Conservation (phyloP, 106 monocot genomes). For the Dioscorea alata region DNA sequence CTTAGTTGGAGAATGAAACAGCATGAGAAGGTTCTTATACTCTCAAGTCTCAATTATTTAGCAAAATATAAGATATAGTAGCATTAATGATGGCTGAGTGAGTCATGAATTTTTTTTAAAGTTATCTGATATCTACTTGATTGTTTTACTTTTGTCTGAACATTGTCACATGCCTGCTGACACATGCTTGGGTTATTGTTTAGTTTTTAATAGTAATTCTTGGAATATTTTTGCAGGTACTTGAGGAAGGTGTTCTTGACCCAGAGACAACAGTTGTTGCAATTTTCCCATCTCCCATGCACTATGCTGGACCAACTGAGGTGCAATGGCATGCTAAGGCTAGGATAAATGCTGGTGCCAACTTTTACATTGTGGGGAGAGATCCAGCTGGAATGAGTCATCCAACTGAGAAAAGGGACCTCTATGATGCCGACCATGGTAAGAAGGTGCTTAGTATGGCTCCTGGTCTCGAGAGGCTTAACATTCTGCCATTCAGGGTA, state of each 20-base stretch:
- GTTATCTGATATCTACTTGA: too few relatives aligned
- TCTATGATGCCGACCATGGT: constrained; percentile 95
- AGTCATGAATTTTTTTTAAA: too few relatives aligned
- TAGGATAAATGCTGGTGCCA: constrained; percentile 89
- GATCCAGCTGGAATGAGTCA: constrained; percentile 96
- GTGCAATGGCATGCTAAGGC: constrained; percentile 98
- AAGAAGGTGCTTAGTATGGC: constrained; percentile 92
- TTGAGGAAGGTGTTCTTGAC: constrained; percentile 87
- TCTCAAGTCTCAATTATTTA: too few relatives aligned
- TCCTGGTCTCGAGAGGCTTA: constrained; percentile 86
- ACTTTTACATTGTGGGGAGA: constrained; percentile 95
- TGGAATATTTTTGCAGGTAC: constrained; percentile 40
- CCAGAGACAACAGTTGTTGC: constrained; percentile 90
- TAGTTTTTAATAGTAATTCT: neutral
- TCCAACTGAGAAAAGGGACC: constrained; percentile 73
- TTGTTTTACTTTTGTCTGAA: too few relatives aligned
- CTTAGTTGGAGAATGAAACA: constrained; percentile 39
- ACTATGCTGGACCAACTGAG: constrained; percentile 93
- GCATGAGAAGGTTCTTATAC: constrained; percentile 29
- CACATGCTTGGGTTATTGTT: too few relatives aligned
- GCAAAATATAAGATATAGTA: too few relatives aligned
- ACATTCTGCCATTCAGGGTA: constrained; percentile 95
- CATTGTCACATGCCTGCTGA: too few relatives aligned
- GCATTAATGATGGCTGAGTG: too few relatives aligned
- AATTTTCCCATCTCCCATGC: constrained; percentile 97